Base-by-base conservation (phyloP, 2,329 filamentous ascomycete genomes). In the Phialophora tarda region DNA sequence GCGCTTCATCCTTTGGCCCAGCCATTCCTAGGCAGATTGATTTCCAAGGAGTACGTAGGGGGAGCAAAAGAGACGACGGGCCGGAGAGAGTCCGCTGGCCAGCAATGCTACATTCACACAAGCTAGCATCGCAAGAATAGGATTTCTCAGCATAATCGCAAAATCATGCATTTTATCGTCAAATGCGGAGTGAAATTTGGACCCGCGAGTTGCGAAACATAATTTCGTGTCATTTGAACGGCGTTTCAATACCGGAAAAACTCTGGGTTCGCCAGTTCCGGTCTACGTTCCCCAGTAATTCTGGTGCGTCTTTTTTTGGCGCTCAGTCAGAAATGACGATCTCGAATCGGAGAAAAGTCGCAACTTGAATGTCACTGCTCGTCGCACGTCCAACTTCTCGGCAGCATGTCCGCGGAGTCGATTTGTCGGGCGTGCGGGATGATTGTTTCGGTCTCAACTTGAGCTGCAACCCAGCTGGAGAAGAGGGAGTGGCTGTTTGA, bases 301-400 rank as follows among this genome's bases (percentile, higher is more conserved):
- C 7, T 24, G 6, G 30, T 62, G 60, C 23, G 60, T 50, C 51
- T 62, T 62, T 62, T 62, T 62, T 56, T 5, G 53, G 24, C 4
- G 14, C 53, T 21, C 48, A 26, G 48, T 28, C 12, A 23, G 21
- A 23, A 26, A 51, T 44, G 14, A n/a, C 51, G 51, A 54, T 54
- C 59, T 17, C 44, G 50, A 26, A 17, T 59, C 44, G 57, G 57
- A 59, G 44, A 44, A 59, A 59, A 24, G 34, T 59, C 57, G 44
- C 57, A 59, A 53, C 23, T 53, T 3, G 21, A 24, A 53, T 26
- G 21, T 53, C 38, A 21, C 26, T 53, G 23, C 21, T 24, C 48
- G 48, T 28, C 12, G 21, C 48, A 53, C 21, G 21, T 28, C 14
- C 8, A 26, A 2, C 10, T 26, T 5, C 38, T 44, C 38, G 14